Conservation (phyloP, 768 basidiomycete genomes). For the Fibroporia radiculosa region DNA sequence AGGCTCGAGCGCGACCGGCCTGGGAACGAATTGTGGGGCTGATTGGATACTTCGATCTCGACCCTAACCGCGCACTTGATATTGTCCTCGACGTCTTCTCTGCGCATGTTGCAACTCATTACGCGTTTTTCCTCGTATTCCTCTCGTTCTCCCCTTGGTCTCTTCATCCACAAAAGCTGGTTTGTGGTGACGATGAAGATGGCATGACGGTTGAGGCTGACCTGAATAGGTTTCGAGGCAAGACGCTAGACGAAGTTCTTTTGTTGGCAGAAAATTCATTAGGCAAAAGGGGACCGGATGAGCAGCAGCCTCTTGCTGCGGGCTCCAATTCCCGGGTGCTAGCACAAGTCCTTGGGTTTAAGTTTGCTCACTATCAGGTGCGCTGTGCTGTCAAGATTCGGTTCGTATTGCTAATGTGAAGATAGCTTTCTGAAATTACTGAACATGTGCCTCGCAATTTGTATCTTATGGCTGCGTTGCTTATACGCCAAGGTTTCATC, state of each 20-base stretch:
- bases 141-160: constrained; percentile 86
- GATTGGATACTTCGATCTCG: constrained; percentile 94
- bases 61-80: constrained; percentile 91
- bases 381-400: constrained; percentile 13
- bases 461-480: constrained; percentile 74
- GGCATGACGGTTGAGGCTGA: constrained; percentile 32
- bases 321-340: constrained; percentile 49
- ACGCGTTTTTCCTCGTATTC: constrained; percentile 82
- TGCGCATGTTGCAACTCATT: constrained; percentile 72
- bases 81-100: constrained; percentile 89
- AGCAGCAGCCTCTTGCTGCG: constrained; percentile 14
- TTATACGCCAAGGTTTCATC: constrained; percentile 87
- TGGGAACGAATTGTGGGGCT: constrained; percentile 85
- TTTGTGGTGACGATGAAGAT: constrained; percentile 18
- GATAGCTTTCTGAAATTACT: constrained; percentile 45
- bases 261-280: constrained; percentile 39
- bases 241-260: constrained; percentile 62
- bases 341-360: constrained; percentile 96
- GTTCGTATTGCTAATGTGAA: constrained; percentile 7
- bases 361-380: constrained; percentile 88
- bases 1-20: constrained; percentile 56
- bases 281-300: constrained; percentile 1
- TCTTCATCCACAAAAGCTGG: constrained; percentile 20
- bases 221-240: constrained; percentile 42
- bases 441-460: constrained; percentile 66